These are phyloP conservation scores for Acidomyces sp. DNA, from an alignment of 495 filamentous ascomycete species.

Conservation along the genomic window DNA sequence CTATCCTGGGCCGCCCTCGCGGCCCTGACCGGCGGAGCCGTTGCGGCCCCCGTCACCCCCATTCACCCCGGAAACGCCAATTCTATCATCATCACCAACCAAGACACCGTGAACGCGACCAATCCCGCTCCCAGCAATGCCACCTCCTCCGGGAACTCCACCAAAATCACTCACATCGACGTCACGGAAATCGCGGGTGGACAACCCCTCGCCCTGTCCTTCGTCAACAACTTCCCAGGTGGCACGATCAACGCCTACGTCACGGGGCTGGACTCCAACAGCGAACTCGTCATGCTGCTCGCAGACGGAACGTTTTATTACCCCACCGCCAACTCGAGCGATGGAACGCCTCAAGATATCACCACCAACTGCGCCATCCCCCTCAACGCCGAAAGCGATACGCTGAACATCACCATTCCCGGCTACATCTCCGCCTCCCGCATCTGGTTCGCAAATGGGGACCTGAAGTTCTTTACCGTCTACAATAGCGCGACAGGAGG, in stretches of 20 bases:
- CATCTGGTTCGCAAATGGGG: conserved; percentile 33
- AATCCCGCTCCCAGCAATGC: conserved; percentile 1
- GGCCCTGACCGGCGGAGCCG: background rate
- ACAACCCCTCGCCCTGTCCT: too few relatives aligned
- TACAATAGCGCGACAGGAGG: conserved; percentile 17
- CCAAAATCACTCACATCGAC: conserved; percentile 7
- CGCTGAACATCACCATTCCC: conserved; percentile 30
- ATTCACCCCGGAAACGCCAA: conserved; percentile 11
- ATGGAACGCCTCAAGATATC: conserved; percentile 23
- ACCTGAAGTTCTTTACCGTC: conserved; percentile 33
- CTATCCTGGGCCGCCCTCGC: background rate
- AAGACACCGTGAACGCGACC: conserved; percentile 17
- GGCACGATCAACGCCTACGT: conserved; percentile 30
- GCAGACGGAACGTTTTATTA: conserved; percentile 29
- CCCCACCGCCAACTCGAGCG: conserved; percentile 23
- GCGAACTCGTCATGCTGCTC: conserved; percentile 27
- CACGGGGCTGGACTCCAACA: conserved; percentile 26
- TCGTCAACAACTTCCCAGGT: conserved; percentile 32
- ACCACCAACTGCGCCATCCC: conserved; percentile 23
- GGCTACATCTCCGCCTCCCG: conserved; percentile 31
- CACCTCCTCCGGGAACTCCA: background rate
- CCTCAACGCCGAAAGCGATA: conserved; percentile 25
- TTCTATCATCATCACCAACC: conserved; percentile 14
- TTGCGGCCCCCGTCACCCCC: conserved; percentile 5
- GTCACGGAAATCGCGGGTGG: too few relatives aligned